A percentile compares a stretch with the other conserved stretches of the same genome.
Evolutionary conservation across 345 rosid genomes (phyloP).

Genomic region (Populus tremula): DNA sequence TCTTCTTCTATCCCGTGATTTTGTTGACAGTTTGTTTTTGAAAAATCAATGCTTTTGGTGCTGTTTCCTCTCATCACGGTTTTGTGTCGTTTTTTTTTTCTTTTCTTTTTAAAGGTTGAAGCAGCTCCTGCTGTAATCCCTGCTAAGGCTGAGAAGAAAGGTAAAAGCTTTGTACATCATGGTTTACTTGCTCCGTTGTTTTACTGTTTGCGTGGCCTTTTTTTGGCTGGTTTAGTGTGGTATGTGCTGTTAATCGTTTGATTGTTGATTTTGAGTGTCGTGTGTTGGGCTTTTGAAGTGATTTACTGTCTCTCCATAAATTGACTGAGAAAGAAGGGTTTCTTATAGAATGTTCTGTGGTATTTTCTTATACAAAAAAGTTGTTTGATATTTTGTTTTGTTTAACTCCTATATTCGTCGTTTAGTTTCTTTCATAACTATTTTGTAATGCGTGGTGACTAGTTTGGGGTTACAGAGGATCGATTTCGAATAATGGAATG

Average conservation of each 20-base stretch:
- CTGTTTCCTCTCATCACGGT: neutral
- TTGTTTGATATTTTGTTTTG: too few relatives aligned
- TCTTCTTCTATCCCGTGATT: neutral
- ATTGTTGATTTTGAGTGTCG: neutral
- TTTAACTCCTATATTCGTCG: too few relatives aligned
- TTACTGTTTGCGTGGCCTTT: too few relatives aligned
- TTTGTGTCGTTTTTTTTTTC: neutral
- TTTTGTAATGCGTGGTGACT: neutral
- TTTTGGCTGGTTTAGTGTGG: neutral
- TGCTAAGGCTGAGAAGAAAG: conserved; percentile 16
- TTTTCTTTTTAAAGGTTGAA: conserved; percentile 5
- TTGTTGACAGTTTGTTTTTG: neutral
- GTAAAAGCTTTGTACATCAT: neutral
- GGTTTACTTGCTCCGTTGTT: too few relatives aligned
- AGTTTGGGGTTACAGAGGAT: neutral
- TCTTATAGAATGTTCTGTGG: neutral
- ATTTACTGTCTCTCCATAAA: neutral
- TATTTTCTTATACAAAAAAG: neutral
- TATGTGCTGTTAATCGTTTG: neutral
- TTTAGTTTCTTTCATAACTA: too few relatives aligned
- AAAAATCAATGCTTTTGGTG: neutral
- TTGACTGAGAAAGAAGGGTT: neutral
- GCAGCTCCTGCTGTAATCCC: conserved; percentile 15
- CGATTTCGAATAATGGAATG: neutral
- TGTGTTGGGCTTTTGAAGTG: neutral